These are phyloP conservation scores for Mucor saturninus DNA, from an alignment of 371 early-diverging fungal genomes.

Conservation along the genomic window DNA sequence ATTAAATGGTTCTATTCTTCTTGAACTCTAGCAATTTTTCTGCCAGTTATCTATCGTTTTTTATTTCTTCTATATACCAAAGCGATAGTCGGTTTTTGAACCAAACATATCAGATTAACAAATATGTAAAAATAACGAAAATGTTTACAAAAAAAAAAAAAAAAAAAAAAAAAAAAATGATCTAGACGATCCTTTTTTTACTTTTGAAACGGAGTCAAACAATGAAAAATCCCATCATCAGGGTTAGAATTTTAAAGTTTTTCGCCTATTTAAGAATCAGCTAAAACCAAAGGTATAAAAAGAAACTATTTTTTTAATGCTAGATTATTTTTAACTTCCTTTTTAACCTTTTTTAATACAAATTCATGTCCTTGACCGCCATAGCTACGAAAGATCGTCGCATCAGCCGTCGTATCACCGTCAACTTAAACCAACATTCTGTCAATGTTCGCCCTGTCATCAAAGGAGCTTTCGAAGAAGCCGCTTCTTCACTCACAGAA, in stretches of 20 bases:
- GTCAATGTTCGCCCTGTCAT: background rate
- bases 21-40: no score
- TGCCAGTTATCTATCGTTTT: no score
- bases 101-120: no score
- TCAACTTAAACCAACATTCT: conserved; percentile 25
- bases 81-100: no score
- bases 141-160: no score
- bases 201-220: conserved; percentile 1
- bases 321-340: background rate
- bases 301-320: no score
- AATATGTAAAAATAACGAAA: no score
- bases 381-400: conserved; percentile 17
- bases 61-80: no score
- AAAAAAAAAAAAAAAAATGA: background rate
- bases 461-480: conserved; percentile 54
- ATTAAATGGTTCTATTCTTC: no score
- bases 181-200: background rate
- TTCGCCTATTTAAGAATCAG: background rate
- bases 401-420: conserved; percentile 44
- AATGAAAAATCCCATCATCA: background rate
- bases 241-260: background rate
- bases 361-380: conserved; percentile 10
- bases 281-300: no score
- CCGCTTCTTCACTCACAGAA: conserved; percentile 46
- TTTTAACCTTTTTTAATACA: background rate